Evolutionary conservation across 106 monocot genomes (phyloP).

Genomic region (Dendrobium catenatum): DNA sequence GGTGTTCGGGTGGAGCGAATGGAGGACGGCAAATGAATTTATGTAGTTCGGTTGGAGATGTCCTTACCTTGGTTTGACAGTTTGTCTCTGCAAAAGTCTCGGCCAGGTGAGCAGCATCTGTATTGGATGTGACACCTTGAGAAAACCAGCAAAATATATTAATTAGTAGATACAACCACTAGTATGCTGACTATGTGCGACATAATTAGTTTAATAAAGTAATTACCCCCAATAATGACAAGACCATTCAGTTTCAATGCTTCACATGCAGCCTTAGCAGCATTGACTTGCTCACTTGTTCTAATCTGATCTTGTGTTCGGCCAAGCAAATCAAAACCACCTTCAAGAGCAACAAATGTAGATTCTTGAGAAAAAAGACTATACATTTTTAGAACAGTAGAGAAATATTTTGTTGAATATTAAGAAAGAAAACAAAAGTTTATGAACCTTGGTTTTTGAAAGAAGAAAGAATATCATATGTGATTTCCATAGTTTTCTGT

Average conservation of each 20-base stretch:
- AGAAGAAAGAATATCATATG: slow-evolving; percentile 58
- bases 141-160: neutral
- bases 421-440: neutral
- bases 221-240: slow-evolving; percentile 84
- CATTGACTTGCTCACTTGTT: slow-evolving; percentile 80
- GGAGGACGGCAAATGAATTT: too few relatives aligned
- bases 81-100: slow-evolving; percentile 78
- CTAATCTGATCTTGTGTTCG: slow-evolving; percentile 78
- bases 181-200: neutral
- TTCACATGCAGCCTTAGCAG: slow-evolving; percentile 58
- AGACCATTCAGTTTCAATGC: slow-evolving; percentile 79
- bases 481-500: slow-evolving; percentile 76
- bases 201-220: too few relatives aligned
- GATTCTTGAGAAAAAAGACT: too few relatives aligned
- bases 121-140: slow-evolving; percentile 77
- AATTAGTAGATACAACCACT: neutral
- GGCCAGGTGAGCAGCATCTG: slow-evolving; percentile 90
- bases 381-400: too few relatives aligned
- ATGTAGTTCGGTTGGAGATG: too few relatives aligned
- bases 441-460: slow-evolving; percentile 85
- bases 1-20: too few relatives aligned
- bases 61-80: slow-evolving; percentile 61
- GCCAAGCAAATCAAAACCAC: slow-evolving; percentile 92
- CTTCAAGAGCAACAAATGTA: slow-evolving; percentile 18
- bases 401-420: too few relatives aligned